phyloP scores from a whole-genome alignment of 129 eudicot genomes.

The Pulicaria dysenterica region DNA sequence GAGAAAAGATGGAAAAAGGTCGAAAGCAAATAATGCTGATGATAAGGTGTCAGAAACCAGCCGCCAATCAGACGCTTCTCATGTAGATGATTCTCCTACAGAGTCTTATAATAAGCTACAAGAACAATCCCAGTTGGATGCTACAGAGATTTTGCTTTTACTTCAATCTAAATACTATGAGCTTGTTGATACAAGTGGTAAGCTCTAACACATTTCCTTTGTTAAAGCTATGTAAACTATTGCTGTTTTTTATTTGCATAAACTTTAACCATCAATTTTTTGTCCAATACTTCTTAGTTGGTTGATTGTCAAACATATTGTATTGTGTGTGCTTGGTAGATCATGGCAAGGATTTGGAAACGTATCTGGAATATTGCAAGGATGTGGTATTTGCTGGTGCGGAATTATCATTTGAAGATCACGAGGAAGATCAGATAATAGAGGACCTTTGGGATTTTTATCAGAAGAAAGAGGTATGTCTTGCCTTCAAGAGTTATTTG shows the following conservation, averaged over 20 bases:
- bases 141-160: constrained; percentile 46
- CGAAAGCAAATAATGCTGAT: constrained; percentile 27
- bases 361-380: constrained; percentile 70
- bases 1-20: constrained; percentile 23
- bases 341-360: constrained; percentile 50
- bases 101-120: constrained; percentile 12
- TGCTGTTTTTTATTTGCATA: not conserved
- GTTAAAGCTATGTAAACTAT: not conserved
- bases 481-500: no score
- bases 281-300: not conserved
- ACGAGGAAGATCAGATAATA: constrained; percentile 52
- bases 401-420: constrained; percentile 55
- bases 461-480: constrained; percentile 48
- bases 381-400: constrained; percentile 77
- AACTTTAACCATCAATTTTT: not conserved
- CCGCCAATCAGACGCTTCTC: constrained; percentile 10
- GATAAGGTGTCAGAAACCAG: constrained; percentile 13
- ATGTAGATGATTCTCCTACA: constrained; percentile 18
- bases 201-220: constrained; percentile 7
- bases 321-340: constrained; percentile 39
- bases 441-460: constrained; percentile 66
- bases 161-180: constrained; percentile 57
- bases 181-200: constrained; percentile 55
- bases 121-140: constrained; percentile 25
- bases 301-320: constrained; percentile 12